Base-by-base conservation (phyloP, 805 yeast species). In the Yueomyces sinensis region DNA sequence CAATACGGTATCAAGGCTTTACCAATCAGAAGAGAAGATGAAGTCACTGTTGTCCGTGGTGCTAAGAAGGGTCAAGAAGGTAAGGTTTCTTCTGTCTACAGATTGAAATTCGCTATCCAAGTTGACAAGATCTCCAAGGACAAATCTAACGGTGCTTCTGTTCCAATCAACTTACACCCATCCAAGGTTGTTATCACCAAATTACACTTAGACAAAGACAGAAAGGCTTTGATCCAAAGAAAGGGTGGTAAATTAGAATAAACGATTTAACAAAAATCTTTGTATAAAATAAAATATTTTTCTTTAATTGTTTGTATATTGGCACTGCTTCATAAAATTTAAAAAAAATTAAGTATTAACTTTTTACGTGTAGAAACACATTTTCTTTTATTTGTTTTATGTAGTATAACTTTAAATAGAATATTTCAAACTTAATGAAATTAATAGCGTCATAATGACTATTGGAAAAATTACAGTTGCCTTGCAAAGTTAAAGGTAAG, bases 11-110 rank as follows among this genome's bases (percentile, higher is more conserved):
- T 91, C 71, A 84, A 78, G 65, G 72, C 96, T 56, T 72, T 91
- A 51, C 98, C 98, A 67, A 78, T 91, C 75, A 91, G 96, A 80
- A 81, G 82, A 71, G 93, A 87, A 58, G 98, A 91, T 66, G 84
- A 82, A 69, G 94, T 91, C 57, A 68, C 74, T 58, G 91, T 91
- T 62, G 89, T 81, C 66, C 89, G 98, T 73, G 98, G 98, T 64
- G 82, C 97, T 62, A 82, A 83, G 82, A 91, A 91, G 77, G 98
- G 97, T 67, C 86, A 89, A 59, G 98, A 89, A 76, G 98, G 98
- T 71, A 83, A 86, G 72, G 76, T 91, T 66, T 72, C 91, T 54
- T 81, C 94, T 50, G 97, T 89, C 56, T 91, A 91, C 95, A 89
- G 98, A 82, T 82, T 91, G 72, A 91, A 91, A 70, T 91, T 73